Conservation (phyloP, 331 rosid species). For the Saraca asoca region DNA sequence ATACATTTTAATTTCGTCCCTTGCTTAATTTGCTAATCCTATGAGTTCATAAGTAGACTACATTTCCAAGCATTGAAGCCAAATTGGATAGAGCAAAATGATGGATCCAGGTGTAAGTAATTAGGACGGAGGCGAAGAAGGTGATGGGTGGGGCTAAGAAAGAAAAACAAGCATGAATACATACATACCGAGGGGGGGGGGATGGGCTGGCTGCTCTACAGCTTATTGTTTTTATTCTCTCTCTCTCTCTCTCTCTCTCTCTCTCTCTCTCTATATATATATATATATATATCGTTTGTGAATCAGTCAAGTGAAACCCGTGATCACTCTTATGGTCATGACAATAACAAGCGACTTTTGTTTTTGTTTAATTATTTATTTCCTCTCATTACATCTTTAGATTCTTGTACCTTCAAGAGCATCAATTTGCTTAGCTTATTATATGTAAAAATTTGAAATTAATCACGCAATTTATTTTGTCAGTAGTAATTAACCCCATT, state of each 20-base stretch:
- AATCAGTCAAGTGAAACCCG: constrained; percentile 65
- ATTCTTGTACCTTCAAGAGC: background rate
- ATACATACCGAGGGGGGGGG: background rate
- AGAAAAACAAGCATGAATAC: constrained; percentile 29
- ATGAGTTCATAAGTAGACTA: no score
- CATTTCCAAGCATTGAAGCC: no score
- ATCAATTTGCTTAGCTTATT: no score
- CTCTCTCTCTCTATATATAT: no score
- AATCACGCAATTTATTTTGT: no score
- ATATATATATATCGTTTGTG: background rate
- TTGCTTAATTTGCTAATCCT: no score
- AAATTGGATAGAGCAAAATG: background rate
- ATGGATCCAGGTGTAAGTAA: constrained; percentile 24
- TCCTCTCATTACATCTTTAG: background rate
- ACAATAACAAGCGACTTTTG: constrained; percentile 35
- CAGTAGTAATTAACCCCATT: no score
- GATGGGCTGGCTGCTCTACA: constrained; percentile 16
- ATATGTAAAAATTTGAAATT: no score
- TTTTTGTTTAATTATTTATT: constrained; percentile 22
- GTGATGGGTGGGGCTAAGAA: constrained; percentile 18
- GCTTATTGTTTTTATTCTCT: background rate
- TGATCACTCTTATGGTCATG: constrained; percentile 44
- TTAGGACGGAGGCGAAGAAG: constrained; percentile 37
- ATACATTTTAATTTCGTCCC: no score
- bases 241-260: no score